Conservation (phyloP, 1,139 yeast species). For the Fermentozyma sake region DNA sequence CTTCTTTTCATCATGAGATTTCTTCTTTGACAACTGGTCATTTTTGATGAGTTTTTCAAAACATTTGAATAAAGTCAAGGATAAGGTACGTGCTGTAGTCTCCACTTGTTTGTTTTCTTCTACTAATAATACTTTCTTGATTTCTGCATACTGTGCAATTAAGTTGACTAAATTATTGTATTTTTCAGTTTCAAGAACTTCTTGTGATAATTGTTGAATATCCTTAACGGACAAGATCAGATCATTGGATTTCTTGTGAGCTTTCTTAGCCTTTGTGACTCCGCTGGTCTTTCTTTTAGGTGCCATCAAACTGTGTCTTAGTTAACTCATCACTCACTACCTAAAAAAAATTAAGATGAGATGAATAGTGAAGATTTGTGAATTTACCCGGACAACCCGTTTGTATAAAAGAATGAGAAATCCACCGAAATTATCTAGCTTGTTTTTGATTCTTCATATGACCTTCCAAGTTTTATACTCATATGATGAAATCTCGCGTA, state of each 20-base stretch:
- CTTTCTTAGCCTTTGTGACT: constrained; percentile 9
- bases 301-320: constrained; percentile 9
- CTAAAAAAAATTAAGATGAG: no score
- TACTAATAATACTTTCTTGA: constrained; percentile 17
- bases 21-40: constrained; percentile 39
- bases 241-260: constrained; percentile 3
- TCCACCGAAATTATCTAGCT: no score
- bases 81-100: constrained; percentile 41
- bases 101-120: constrained; percentile 25
- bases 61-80: constrained; percentile 49
- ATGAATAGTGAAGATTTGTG: no score
- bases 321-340: no score
- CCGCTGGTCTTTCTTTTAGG: constrained; percentile 17
- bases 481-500: constrained; percentile 63
- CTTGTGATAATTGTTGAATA: constrained; percentile 28
- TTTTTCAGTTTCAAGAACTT: constrained; percentile 25
- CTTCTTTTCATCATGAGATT: constrained; percentile 42
- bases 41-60: constrained; percentile 54
- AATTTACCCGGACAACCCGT: constrained; percentile 18
- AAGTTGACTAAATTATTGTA: constrained; percentile 52
- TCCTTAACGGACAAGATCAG: constrained; percentile 22
- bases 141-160: constrained; percentile 30
- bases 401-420: no score
- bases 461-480: constrained; percentile 57
- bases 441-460: no score